phyloP scores from a whole-genome alignment of 108 stramenopile species.

The Cyclostephanos invisitatus region DNA sequence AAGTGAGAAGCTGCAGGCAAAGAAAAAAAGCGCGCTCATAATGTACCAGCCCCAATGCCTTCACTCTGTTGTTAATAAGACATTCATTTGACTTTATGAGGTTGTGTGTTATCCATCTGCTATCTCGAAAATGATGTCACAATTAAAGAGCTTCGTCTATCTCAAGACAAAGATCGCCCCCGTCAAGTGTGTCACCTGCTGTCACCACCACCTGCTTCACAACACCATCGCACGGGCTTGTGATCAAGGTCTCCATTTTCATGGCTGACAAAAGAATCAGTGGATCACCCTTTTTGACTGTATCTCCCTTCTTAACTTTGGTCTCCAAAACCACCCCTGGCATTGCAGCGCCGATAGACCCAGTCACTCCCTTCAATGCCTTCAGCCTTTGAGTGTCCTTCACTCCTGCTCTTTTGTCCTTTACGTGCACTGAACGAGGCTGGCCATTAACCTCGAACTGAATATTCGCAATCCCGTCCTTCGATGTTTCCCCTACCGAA shows the following conservation, averaged over 20 bases:
- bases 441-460: slow-evolving; percentile 95
- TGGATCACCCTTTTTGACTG: slow-evolving; percentile 87
- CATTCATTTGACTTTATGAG: not conserved
- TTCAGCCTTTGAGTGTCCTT: slow-evolving; percentile 49
- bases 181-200: slow-evolving; percentile 86
- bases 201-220: slow-evolving; percentile 81
- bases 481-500: slow-evolving; percentile 58
- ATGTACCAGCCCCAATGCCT: not conserved
- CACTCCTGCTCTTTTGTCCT: slow-evolving; percentile 61
- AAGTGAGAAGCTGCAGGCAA: slow-evolving; percentile 15
- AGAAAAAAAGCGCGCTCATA: slow-evolving; percentile 29
- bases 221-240: slow-evolving; percentile 75
- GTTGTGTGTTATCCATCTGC: not conserved
- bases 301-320: slow-evolving; percentile 85
- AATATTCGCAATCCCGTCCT: slow-evolving; percentile 79
- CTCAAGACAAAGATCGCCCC: slow-evolving; percentile 91
- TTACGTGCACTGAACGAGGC: slow-evolving; percentile 74
- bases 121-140: not conserved
- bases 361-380: slow-evolving; percentile 61
- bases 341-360: slow-evolving; percentile 90
- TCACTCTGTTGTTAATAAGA: not conserved
- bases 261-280: slow-evolving; percentile 90
- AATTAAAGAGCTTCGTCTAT: slow-evolving; percentile 63
- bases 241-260: slow-evolving; percentile 98
- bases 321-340: slow-evolving; percentile 94